Evolutionary conservation across 1,139 yeast genomes (phyloP), one percentile per base, ranked within the genome.

Genomic region (Zygosaccharomyces sapae): DNA sequence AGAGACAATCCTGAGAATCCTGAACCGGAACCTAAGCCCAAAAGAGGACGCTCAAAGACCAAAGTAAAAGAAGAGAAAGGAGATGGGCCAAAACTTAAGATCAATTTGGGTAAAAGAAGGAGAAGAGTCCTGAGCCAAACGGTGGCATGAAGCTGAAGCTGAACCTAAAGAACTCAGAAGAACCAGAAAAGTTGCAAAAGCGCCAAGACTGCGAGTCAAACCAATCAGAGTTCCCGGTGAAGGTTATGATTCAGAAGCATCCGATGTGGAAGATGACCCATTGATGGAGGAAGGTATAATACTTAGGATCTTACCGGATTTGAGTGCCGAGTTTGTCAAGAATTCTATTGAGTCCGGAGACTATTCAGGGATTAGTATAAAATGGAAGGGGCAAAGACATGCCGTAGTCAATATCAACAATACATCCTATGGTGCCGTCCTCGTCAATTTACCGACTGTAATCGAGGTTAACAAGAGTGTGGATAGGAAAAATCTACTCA

Each of bases 171-270:
- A 62, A 60, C 27, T 20, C 43, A 12, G 55, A 50, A 4, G 57
- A 49, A 16, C 47, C 48, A 27, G 50, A 46, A 52, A 57, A 56
- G 49, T 56, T n/a, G 49, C 61, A 24, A 65, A 63, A 41, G 72
- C 81, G 0, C 90, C 92, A 0, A 72, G 81, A 38, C 81, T 88
- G 45, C 71, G 94, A 52, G 81, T 90, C 47, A 88, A 87, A 60
- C 95, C 95, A 0, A 83, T 87, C 0, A 70, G 95, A 55, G 76
- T 85, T 7, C 95, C 96, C 0, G 96, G 96, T 1, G 96, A 90
- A 57, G 97, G 97, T 0, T 92, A 92, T 66, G 98, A 92, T 63
- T 86, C 96, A 1, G 98, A 92, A 60, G 97, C 96, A 7, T 95
- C 97, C 1, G 97, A 92, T 58, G 71, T 87, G 38, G 98, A 92